These are phyloP conservation scores for Tolypocladium tundrense DNA, from an alignment of 2,329 filamentous ascomycete species.

Conservation along the genomic window DNA sequence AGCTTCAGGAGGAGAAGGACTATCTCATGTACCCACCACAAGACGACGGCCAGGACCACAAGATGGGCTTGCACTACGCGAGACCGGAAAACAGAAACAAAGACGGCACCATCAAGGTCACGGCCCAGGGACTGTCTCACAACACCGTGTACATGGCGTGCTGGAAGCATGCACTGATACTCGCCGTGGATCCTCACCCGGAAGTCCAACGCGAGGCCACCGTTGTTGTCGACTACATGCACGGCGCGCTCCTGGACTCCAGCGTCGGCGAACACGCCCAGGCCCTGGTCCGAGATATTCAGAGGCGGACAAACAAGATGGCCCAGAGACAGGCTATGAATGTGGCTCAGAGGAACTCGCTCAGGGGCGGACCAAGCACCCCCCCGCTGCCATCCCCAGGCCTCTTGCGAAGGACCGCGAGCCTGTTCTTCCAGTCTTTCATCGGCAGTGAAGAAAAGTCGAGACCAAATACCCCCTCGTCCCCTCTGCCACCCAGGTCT, in stretches of 20 bases:
- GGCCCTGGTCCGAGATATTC: constrained; percentile 63
- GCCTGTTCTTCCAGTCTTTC: constrained; percentile 50
- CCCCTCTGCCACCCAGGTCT: constrained; percentile 16
- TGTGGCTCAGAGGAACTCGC: constrained; percentile 31
- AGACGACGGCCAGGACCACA: constrained; percentile 47
- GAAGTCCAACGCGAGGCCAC: constrained; percentile 82
- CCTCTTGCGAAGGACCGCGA: constrained; percentile 53
- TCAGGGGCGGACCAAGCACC: constrained; percentile 24
- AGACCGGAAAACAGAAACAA: constrained; percentile 43
- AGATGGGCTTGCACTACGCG: constrained; percentile 53
- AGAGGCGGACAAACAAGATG: constrained; percentile 37
- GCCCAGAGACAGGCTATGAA: constrained; percentile 32
- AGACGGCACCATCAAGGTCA: constrained; percentile 47
- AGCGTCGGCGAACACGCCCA: constrained; percentile 62
- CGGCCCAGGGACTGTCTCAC: constrained; percentile 55
- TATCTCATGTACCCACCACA: constrained; percentile 47
- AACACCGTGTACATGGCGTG: constrained; percentile 89
- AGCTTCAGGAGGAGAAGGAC: constrained; percentile 74
- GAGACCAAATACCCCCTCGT: constrained; percentile 20
- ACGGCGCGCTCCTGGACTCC: constrained; percentile 68
- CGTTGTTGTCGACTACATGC: constrained; percentile 77
- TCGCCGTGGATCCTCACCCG: constrained; percentile 89
- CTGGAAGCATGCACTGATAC: constrained; percentile 85
- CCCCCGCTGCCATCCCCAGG: constrained; percentile 45
- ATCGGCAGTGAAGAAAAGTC: constrained; percentile 37